Evolutionary conservation across 2,329 filamentous ascomycete species (phyloP), one percentile per base, ranked within the genome.

Genomic region (Teratosphaeria destructans): DNA sequence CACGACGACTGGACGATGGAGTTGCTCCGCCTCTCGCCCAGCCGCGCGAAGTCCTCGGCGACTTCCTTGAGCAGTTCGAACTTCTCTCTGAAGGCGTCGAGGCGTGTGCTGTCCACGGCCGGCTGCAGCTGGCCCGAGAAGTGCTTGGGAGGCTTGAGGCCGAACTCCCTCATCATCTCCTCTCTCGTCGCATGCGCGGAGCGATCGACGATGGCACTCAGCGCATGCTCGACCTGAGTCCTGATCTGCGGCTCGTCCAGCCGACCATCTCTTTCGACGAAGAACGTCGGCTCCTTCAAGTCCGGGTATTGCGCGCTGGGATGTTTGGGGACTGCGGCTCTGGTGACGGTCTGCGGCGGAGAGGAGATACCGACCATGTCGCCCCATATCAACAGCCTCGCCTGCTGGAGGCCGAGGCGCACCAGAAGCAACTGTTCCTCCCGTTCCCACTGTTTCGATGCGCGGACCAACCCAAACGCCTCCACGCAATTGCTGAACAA

Each of bases 401-500:
- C 76, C 65, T 79, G 77, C 63, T 79, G 75, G 27, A 79, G 71
- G 57, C 77, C 77, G 5, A 79, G 68, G 57, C 74, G 72, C 3
- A 74, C 70, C 32, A 78, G 70, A 26, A 75, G 71, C 26, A 77
- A 70, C 61, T 76, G 76, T 62, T 79, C 76, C 14, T 70, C 68
- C 60, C 72, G 73, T 49, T 76, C 72, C 64, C 73, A 74, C 60
- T 76, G 71, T 55, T 75, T 75, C 55, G 70, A 68, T 0, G 76
- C 74, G 59, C 77, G 74, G 59, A 79, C 75, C 29, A 76, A 70
- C 43, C 75, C 75, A 68, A 79, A 78, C 27, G 75, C 75, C 64
- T 79, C 77, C 52, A 78, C 76, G 61, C 76, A 78, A 54, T 73
- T 75, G 66, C 75, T 76, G 72, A 79, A 79, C 35, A 78, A 72